Conservation (phyloP, 2,329 filamentous ascomycete species). For the Diplodia sapinea region DNA sequence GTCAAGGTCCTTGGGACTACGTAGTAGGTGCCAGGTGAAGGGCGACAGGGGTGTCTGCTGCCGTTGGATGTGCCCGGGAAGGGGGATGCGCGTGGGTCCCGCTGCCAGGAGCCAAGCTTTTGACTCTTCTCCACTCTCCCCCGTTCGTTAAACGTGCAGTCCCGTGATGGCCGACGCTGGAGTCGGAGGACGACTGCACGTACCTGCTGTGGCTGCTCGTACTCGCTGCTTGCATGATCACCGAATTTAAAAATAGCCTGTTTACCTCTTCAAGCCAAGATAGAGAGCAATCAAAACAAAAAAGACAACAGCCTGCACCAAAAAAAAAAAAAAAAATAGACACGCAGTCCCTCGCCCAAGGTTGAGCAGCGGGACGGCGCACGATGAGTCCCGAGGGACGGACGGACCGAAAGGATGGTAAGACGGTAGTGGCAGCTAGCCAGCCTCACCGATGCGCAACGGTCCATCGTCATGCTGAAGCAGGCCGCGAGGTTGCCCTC, state of each 20-base stretch:
- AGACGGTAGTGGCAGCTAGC: neutral
- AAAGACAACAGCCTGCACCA: neutral
- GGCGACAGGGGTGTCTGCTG: neutral
- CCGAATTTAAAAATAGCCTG: constrained; percentile 12
- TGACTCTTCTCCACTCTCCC: constrained; percentile 1
- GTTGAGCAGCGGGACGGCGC: neutral
- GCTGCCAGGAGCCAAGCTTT: constrained; percentile 12
- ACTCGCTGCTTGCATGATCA: constrained; percentile 11
- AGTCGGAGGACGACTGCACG: neutral
- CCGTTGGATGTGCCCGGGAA: neutral
- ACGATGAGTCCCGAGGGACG: neutral
- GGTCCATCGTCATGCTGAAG: neutral
- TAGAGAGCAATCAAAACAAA: neutral
- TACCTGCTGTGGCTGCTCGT: constrained; percentile 4
- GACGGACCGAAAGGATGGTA: neutral
- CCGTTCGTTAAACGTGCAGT: neutral
- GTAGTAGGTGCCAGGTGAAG: neutral
- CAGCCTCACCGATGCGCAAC: neutral
- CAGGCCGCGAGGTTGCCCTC: constrained; percentile 20
- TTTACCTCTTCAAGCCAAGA: neutral
- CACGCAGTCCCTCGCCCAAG: neutral
- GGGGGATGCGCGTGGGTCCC: constrained; percentile 1
- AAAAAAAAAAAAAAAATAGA: neutral
- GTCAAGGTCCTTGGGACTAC: too few relatives aligned
- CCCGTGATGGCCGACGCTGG: neutral